Percentiles rank a stretch among this genome's conserved stretches.
phyloP scores from a whole-genome alignment of 305 asterid genomes.

The Rubia peregrina region DNA sequence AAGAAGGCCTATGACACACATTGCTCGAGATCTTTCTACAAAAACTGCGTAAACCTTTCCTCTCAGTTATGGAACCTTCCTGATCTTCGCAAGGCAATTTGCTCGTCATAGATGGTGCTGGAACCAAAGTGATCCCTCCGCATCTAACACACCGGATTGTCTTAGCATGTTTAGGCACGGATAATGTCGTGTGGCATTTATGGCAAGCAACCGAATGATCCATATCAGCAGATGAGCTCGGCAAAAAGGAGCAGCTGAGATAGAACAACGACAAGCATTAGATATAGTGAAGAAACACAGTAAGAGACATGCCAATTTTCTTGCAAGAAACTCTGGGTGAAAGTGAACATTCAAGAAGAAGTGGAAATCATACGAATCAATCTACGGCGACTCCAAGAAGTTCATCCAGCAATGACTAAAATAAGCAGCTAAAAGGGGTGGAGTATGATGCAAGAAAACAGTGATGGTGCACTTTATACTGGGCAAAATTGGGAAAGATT shows the following conservation, averaged over 20 bases:
- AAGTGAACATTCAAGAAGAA: neutral
- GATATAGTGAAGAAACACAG: neutral
- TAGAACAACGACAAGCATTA: neutral
- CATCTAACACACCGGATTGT: conserved; percentile 15
- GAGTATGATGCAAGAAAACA: conserved; percentile 8
- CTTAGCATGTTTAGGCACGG: neutral
- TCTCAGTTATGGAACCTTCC: neutral
- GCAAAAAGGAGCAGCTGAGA: neutral
- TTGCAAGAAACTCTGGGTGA: neutral
- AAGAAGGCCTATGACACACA: conserved; percentile 3
- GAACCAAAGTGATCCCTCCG: conserved; percentile 1
- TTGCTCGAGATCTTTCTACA: conserved; percentile 2
- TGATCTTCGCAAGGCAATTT: neutral
- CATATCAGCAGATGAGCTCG: neutral
- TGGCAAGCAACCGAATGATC: conserved; percentile 4
- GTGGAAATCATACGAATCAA: neutral
- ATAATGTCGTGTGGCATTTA: neutral
- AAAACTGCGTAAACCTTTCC: neutral
- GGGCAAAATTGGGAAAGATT: neutral
- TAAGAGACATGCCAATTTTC: neutral
- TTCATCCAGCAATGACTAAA: neutral
- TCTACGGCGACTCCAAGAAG: neutral
- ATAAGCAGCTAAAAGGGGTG: neutral
- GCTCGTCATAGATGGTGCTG: conserved; percentile 4
- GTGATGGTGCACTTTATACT: neutral